Evolutionary conservation across 768 basidiomycete genomes (phyloP).

Genomic region (Leccinum incarnatum): DNA sequence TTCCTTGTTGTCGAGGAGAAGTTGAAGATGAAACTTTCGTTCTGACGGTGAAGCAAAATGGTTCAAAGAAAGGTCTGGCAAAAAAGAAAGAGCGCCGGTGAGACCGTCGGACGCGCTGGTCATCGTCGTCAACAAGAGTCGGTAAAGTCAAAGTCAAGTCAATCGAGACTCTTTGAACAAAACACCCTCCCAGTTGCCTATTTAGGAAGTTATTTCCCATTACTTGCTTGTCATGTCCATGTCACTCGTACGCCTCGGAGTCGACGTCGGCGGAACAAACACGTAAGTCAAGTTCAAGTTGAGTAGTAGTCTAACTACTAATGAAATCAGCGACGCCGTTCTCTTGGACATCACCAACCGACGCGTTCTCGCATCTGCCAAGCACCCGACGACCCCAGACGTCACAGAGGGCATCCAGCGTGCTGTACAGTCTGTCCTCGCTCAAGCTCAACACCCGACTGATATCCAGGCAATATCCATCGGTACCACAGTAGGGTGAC

Average conservation of each 20-base stretch:
- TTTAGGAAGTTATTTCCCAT: conserved; percentile 12
- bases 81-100: conserved; percentile 28
- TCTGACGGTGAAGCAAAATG: conserved; percentile 52
- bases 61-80: conserved; percentile 42
- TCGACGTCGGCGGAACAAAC: conserved; percentile 36
- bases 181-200: not conserved
- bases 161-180: not conserved
- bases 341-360: conserved; percentile 18
- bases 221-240: not conserved
- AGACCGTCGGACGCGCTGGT: conserved; percentile 39
- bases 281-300: conserved; percentile 8
- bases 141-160: not conserved
- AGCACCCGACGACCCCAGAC: conserved; percentile 54
- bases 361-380: conserved; percentile 33
- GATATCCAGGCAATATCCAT: conserved; percentile 52
- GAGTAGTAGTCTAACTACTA: too few relatives aligned
- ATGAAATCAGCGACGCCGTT: conserved; percentile 30
- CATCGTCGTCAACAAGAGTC: conserved; percentile 29
- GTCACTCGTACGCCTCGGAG: conserved; percentile 26
- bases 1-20: conserved; percentile 85
- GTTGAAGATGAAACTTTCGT: conserved; percentile 60
- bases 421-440: conserved; percentile 47
- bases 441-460: conserved; percentile 33
- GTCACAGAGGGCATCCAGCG: conserved; percentile 57
- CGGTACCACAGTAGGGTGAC: conserved; percentile 67